Evolutionary conservation across 495 filamentous ascomycete genomes (phyloP), one percentile per base, ranked within the genome.

Genomic region (Hypoxylon lienhwacheense): DNA sequence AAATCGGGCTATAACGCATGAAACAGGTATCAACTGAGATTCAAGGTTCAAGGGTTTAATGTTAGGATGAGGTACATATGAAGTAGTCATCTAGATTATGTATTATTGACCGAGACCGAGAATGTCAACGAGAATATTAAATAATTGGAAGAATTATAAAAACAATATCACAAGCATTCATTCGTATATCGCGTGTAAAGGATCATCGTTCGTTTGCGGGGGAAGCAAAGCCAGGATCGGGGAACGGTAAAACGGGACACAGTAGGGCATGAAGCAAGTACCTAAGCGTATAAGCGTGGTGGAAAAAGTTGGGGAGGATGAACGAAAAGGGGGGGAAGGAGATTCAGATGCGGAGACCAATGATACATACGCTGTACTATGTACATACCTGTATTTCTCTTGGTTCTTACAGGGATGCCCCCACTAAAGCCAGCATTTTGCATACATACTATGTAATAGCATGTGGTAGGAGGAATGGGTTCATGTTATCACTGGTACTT

Each of bases 261-360:
- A 45, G 29, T 55, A 21, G 16, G 22, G 28, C 36, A 14, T 31
- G 17, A 7, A 14, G 19, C n/a, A n/a, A n/a, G n/a, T n/a, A n/a
- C n/a, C n/a, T 16, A 15, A 17, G 34, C 7, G 14, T 16, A 4
- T 19, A 29, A 42, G 34, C 21, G 15, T 32, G 46, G 40, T 17
- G 40, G 34, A 29, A 47, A 50, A 60, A 59, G 56, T 60, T 55
- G 57, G 57, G 57, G 57, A 36, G 41, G 19, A 16, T 7, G 26
- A 37, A 47, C 16, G 33, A 11, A 36, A 3, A 35, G 17, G 21
- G 29, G 19, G 55, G 39, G 46, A 48, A 40, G 28, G 43, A 46
- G 11, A 14, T 55, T 52, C 28, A 26, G 36, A 35, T 54, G 57
- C 57, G 57, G 57, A 61, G 50, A 61, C 57, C 57, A 59, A 59